A percentile compares a stretch with the other conserved stretches of the same genome.
Evolutionary conservation across 1,284 basidiomycete genomes (phyloP).

Genomic region (Coniferiporia weirii): DNA sequence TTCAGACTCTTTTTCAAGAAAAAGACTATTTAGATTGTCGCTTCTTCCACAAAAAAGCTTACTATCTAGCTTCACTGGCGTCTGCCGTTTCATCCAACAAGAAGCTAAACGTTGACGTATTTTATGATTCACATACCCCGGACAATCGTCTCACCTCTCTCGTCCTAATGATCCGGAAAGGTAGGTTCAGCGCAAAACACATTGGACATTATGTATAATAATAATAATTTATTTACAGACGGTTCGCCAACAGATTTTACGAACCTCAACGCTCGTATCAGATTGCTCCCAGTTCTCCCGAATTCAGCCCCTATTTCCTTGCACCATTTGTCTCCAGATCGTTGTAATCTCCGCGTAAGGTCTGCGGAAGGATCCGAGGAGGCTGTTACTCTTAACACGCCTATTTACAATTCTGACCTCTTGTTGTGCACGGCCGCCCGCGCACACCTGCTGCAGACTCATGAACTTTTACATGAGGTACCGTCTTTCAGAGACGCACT

Average conservation of each 20-base stretch:
- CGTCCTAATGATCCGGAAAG: slow-evolving; percentile 51
- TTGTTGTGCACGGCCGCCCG: slow-evolving; percentile 64
- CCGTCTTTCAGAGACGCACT: slow-evolving; percentile 74
- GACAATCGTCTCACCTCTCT: slow-evolving; percentile 70
- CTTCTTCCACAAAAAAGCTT: slow-evolving; percentile 91
- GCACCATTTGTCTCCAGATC: slow-evolving; percentile 68
- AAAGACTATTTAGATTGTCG: slow-evolving; percentile 91
- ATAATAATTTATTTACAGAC: slow-evolving; percentile 35
- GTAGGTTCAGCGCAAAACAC: slow-evolving; percentile 32
- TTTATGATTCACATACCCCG: slow-evolving; percentile 55
- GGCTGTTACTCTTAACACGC: slow-evolving; percentile 38
- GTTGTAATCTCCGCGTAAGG: slow-evolving; percentile 60
- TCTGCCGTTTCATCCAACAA: slow-evolving; percentile 50
- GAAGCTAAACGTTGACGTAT: slow-evolving; percentile 46
- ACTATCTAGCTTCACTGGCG: slow-evolving; percentile 83
- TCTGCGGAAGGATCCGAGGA: slow-evolving; percentile 25
- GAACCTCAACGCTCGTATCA: slow-evolving; percentile 65
- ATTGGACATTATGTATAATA: not conserved
- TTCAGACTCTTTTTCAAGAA: slow-evolving; percentile 79
- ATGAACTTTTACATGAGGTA: slow-evolving; percentile 57
- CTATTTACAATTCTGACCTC: slow-evolving; percentile 77
- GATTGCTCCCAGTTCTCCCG: slow-evolving; percentile 69
- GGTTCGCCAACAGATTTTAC: slow-evolving; percentile 54
- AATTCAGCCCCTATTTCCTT: slow-evolving; percentile 55
- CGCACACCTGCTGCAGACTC: slow-evolving; percentile 62